A percentile compares a stretch with the other conserved stretches of the same genome.
phyloP scores from a whole-genome alignment of 2,329 filamentous ascomycete species.

The Verticillium tricorpus region DNA sequence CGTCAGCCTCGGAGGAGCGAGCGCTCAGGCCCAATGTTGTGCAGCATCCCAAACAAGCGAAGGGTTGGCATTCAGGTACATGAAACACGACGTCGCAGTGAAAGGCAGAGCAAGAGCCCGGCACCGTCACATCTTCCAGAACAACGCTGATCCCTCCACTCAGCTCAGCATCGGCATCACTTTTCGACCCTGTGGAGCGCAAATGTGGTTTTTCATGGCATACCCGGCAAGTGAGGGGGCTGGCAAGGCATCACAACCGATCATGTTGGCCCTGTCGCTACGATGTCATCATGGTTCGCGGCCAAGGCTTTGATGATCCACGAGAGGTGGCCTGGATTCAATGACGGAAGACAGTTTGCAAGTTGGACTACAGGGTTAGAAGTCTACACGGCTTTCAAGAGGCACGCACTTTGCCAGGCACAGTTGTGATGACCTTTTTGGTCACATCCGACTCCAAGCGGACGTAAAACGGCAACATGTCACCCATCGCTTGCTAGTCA shows the following conservation, averaged over 20 bases:
- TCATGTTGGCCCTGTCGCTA: neutral
- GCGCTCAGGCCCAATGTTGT: slow-evolving; percentile 13
- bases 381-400: too few species aligned
- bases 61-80: slow-evolving; percentile 18
- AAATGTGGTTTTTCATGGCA: neutral
- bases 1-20: neutral
- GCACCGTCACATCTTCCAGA: slow-evolving; percentile 16
- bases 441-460: too few species aligned
- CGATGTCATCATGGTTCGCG: neutral
- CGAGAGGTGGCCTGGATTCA: neutral
- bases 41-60: slow-evolving; percentile 21
- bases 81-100: slow-evolving; percentile 15
- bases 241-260: neutral
- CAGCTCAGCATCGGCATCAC: slow-evolving; percentile 8
- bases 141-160: slow-evolving; percentile 8
- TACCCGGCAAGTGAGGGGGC: neutral
- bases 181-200: slow-evolving; percentile 1
- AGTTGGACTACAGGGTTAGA: too few species aligned
- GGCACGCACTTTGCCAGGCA: neutral
- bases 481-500: neutral
- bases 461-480: too few species aligned
- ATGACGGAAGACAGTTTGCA: neutral
- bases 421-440: too few species aligned
- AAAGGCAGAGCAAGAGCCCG: neutral
- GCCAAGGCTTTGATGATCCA: neutral